A percentile compares a stretch with the other conserved stretches of the same genome.
Evolutionary conservation across 2,329 filamentous ascomycete genomes (phyloP).

Genomic region (Colletotrichum sp.): DNA sequence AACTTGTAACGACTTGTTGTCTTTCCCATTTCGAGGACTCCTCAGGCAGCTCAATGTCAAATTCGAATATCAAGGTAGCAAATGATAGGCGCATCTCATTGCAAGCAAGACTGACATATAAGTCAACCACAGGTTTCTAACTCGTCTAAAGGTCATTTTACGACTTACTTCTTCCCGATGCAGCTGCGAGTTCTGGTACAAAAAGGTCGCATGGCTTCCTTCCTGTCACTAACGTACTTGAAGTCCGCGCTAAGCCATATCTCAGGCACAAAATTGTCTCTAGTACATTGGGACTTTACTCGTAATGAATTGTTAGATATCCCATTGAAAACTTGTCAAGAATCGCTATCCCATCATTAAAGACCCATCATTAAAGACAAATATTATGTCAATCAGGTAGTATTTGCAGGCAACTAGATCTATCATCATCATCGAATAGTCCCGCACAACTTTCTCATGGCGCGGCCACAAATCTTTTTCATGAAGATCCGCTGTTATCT

Average conservation of each 20-base stretch:
- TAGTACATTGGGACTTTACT: neutral
- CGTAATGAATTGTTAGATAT: neutral
- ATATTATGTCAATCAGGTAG: neutral
- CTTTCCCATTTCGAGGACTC: neutral
- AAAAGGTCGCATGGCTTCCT: no score
- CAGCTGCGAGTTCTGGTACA: no score
- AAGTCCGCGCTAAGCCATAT: no score
- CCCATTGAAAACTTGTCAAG: neutral
- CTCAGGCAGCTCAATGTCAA: neutral
- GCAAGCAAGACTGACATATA: no score
- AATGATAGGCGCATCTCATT: no score
- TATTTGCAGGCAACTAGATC: neutral
- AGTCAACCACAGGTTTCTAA: no score
- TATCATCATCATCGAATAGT: neutral
- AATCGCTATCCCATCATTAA: neutral
- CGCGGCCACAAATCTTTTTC: no score
- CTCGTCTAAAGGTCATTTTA: no score
- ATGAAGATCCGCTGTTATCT: slow-evolving; percentile 44
- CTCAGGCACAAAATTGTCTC: no score
- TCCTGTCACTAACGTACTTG: no score
- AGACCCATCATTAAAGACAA: no score
- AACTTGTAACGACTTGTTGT: neutral
- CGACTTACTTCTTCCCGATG: no score
- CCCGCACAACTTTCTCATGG: neutral
- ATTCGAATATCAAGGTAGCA: neutral